Conservation (phyloP, 2,329 filamentous ascomycete species). For the Chaetomium strumarium region DNA sequence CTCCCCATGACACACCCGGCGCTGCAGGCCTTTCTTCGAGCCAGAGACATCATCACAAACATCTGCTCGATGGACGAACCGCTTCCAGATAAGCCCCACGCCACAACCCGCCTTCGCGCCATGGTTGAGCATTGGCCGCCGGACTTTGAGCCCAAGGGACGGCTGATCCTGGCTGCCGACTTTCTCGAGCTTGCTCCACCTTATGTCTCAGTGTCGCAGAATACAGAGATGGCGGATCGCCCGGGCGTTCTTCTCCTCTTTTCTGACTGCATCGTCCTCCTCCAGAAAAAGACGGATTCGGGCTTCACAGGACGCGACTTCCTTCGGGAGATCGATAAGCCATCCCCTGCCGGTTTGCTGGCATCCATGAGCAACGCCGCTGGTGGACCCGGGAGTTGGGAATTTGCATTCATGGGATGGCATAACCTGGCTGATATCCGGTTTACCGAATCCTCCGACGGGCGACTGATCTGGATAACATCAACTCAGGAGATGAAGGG, state of each 20-base stretch:
- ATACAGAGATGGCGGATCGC: slow-evolving; percentile 40
- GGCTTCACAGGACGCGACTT: slow-evolving; percentile 69
- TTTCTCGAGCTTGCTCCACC: slow-evolving; percentile 71
- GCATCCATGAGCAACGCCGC: slow-evolving; percentile 59
- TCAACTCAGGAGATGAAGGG: slow-evolving; percentile 57
- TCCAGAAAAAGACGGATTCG: slow-evolving; percentile 62
- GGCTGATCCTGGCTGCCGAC: slow-evolving; percentile 76
- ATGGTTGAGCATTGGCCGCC: slow-evolving; percentile 73
- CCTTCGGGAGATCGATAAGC: slow-evolving; percentile 78
- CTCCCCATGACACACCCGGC: slow-evolving; percentile 83
- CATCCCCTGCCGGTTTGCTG: slow-evolving; percentile 57
- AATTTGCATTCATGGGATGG: slow-evolving; percentile 71
- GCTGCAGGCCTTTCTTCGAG: slow-evolving; percentile 74
- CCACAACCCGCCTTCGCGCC: slow-evolving; percentile 67
- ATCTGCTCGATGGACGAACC: slow-evolving; percentile 88
- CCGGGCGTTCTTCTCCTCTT: slow-evolving; percentile 77
- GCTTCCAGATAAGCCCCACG: slow-evolving; percentile 63
- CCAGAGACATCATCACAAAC: slow-evolving; percentile 87
- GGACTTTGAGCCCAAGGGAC: slow-evolving; percentile 65
- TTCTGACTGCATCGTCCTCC: slow-evolving; percentile 69
- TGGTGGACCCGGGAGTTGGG: slow-evolving; percentile 56
- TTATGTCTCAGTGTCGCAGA: slow-evolving; percentile 43
- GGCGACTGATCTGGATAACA: slow-evolving; percentile 61
- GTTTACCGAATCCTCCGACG: slow-evolving; percentile 65
- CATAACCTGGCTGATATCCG: slow-evolving; percentile 63